Conservation (phyloP, 164 flowering plant species). For the Houttuynia cordata region DNA sequence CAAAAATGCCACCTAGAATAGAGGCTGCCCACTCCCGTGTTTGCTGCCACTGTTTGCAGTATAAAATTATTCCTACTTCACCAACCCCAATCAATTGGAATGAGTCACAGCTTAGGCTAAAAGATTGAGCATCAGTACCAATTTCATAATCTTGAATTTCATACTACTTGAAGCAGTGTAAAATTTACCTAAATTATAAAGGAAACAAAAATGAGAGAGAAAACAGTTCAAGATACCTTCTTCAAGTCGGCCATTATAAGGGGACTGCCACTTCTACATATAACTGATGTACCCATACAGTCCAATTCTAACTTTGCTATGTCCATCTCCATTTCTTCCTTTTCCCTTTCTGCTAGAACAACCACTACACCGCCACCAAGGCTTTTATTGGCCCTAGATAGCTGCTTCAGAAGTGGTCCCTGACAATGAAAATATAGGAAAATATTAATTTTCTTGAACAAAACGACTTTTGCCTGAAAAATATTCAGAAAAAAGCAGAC, state of each 20-base stretch:
- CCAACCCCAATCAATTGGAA: too few species aligned
- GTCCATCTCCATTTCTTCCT: constrained; percentile 95
- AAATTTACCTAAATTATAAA: too few species aligned
- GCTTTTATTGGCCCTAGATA: constrained; percentile 89
- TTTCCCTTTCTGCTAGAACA: constrained; percentile 93
- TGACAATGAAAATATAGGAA: constrained; percentile 12
- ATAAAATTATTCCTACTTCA: too few species aligned
- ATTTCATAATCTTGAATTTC: too few species aligned
- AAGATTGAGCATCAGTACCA: too few species aligned
- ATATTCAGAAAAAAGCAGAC: not conserved
- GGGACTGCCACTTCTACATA: constrained; percentile 96
- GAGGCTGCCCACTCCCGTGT: too few species aligned
- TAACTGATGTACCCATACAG: constrained; percentile 86
- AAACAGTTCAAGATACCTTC: constrained; percentile 32
- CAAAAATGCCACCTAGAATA: too few species aligned
- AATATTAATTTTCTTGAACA: too few species aligned
- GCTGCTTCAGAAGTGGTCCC: constrained; percentile 95
- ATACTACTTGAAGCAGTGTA: not conserved
- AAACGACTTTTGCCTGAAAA: not conserved
- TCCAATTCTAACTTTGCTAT: constrained; percentile 85
- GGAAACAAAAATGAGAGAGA: too few species aligned
- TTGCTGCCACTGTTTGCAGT: too few species aligned
- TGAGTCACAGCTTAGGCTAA: too few species aligned
- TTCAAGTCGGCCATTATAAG: constrained; percentile 86
- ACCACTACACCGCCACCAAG: constrained; percentile 87